Percentiles rank a stretch among this genome's conserved stretches.
These are phyloP conservation scores for Lotus japonicus DNA, from an alignment of 306 rosid genomes.

Conservation along the genomic window DNA sequence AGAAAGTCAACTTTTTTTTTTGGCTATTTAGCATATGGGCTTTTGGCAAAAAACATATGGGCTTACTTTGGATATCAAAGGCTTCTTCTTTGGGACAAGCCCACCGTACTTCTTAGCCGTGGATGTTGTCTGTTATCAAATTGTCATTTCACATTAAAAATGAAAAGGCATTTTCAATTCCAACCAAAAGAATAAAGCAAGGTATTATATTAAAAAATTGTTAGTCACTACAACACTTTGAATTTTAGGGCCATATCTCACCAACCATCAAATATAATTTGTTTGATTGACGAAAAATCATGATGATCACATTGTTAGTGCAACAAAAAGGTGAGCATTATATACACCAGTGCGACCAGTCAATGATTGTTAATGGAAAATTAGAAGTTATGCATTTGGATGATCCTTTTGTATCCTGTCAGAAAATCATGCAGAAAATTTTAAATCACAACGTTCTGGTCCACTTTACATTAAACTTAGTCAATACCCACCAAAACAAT, in stretches of 20 bases:
- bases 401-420: background rate
- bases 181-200: background rate
- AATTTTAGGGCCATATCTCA: constrained; percentile 9
- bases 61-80: constrained; percentile 81
- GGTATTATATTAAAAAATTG: background rate
- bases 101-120: constrained; percentile 70
- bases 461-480: background rate
- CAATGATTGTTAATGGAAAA: background rate
- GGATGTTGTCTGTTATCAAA: constrained; percentile 28
- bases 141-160: no score
- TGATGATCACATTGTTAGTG: constrained; percentile 2
- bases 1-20: background rate
- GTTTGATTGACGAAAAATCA: background rate
- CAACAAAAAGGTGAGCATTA: background rate
- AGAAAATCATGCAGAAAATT: no score
- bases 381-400: background rate
- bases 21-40: no score
- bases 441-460: background rate
- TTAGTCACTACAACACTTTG: background rate
- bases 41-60: background rate
- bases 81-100: constrained; percentile 83
- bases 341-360: no score
- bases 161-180: background rate
- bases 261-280: constrained; percentile 12
- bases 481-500: background rate